Evolutionary conservation across 106 monocot genomes (phyloP), one percentile per base, ranked within the genome.

Genomic region (Dioscorea zingiberensis): DNA sequence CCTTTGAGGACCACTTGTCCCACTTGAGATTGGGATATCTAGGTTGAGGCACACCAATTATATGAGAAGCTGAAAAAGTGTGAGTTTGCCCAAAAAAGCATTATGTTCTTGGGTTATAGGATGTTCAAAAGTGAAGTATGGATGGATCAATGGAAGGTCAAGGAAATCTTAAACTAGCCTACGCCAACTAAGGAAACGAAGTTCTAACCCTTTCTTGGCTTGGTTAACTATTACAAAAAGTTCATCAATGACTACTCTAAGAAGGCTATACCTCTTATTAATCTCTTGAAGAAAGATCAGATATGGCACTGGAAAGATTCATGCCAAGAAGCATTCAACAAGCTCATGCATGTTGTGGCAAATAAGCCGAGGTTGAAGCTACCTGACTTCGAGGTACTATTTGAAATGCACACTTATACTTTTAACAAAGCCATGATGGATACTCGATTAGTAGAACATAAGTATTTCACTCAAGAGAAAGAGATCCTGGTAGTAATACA

Each of bases 401-500:
- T 55, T 22, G 21, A 55, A 22, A 18, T 55, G 4, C 55, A 55
- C 21, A 55, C 55, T 7, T 3, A 55, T 22, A 10, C 55, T 19
- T 55, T 18, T 19, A 22, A n/a, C 1, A 22, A 9, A 22, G 55
- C 21, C 53, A 54, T 54, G 53, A 3, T 18, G 53, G 17, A 18
- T 9, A 13, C 4, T 18, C n/a, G 4, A 10, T 7, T 60, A 24
- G 45, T 16, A n/a, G 70, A 60, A 13, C n/a, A 56, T 15, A 59
- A 26, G 28, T 60, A 70, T 23, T 46, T 23, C 1, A 2, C 54
- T 2, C 22, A 47, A 3, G 59, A 58, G 45, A 58, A 47, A 7
- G 70, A 48, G 59, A 58, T 59, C 21, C 47, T 17, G 2, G 15
- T 1, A 49, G 48, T 71, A 2, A 0, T 71, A 8, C 70, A 71